These are phyloP conservation scores for Mucor lusitanicus DNA, from an alignment of 371 early-diverging fungal species.

Conservation along the genomic window DNA sequence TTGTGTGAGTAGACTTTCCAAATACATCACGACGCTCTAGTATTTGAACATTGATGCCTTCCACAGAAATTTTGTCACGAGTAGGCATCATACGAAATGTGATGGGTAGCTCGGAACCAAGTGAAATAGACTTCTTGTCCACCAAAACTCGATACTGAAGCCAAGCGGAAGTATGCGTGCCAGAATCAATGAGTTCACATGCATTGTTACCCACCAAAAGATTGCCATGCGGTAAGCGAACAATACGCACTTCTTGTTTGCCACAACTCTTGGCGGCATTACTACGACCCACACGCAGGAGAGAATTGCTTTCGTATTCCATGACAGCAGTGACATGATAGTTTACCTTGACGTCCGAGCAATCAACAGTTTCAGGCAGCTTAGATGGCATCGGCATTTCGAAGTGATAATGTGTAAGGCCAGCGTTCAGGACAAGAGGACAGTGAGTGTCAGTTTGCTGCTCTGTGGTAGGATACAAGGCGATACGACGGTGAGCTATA, in stretches of 20 bases:
- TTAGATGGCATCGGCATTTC: constrained; percentile 22
- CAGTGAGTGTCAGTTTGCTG: background rate
- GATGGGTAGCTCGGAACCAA: constrained; percentile 14
- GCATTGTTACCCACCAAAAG: background rate
- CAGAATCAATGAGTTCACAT: constrained; percentile 10
- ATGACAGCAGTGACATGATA: constrained; percentile 17
- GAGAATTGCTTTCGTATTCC: background rate
- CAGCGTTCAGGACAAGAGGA: constrained; percentile 10
- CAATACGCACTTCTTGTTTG: constrained; percentile 4
- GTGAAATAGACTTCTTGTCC: constrained; percentile 13
- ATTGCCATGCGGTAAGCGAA: constrained; percentile 8
- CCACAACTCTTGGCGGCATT: background rate
- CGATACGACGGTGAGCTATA: constrained; percentile 8
- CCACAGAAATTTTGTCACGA: background rate
- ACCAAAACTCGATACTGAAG: constrained; percentile 17
- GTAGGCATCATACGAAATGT: constrained; percentile 9
- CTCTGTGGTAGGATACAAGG: background rate
- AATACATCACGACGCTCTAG: constrained; percentile 13
- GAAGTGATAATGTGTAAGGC: constrained; percentile 16
- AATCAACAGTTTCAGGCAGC: constrained; percentile 16
- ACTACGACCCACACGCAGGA: background rate
- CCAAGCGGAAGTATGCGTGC: constrained; percentile 8
- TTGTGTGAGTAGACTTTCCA: constrained; percentile 1
- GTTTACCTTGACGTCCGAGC: constrained; percentile 14
- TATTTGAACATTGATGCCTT: constrained; percentile 9